Evolutionary conservation across 1,284 basidiomycete species (phyloP).

Genomic region (Boletellus sp.): DNA sequence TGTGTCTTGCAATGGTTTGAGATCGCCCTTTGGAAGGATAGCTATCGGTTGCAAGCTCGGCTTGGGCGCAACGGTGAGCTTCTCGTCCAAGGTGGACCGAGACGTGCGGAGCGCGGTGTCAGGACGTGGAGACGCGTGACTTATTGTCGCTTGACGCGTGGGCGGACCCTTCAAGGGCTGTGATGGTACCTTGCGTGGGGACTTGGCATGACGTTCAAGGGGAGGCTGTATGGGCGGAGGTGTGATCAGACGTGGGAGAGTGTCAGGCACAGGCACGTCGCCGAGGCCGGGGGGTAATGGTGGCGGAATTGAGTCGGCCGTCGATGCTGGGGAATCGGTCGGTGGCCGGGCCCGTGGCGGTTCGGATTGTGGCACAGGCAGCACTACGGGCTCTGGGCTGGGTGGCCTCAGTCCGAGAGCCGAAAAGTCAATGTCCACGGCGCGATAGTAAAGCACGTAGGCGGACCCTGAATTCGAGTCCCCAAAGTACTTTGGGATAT

Average conservation of each 20-base stretch:
- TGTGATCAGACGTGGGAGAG: conserved; percentile 22
- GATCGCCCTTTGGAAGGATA: conserved; percentile 18
- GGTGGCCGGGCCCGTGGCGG: conserved; percentile 10
- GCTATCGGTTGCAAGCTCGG: conserved; percentile 8
- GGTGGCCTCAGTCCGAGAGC: conserved; percentile 58
- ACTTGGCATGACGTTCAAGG: conserved; percentile 17
- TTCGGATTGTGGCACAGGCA: conserved; percentile 16
- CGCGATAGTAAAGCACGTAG: conserved; percentile 98
- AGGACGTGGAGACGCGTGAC: conserved; percentile 11
- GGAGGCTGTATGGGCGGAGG: conserved; percentile 16
- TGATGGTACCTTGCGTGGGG: conserved; percentile 28
- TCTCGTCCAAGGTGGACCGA: conserved; percentile 14
- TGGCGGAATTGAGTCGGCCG: conserved; percentile 20
- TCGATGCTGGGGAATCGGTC: conserved; percentile 27
- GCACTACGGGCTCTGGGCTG: conserved; percentile 23
- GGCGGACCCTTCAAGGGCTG: conserved; percentile 14
- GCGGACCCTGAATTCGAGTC: conserved; percentile 87
- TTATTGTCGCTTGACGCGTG: conserved; percentile 10
- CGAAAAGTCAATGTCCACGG: conserved; percentile 76
- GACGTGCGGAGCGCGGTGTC: conserved; percentile 7
- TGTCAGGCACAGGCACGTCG: conserved; percentile 35
- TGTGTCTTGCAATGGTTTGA: conserved; percentile 5
- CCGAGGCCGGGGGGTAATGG: conserved; percentile 51
- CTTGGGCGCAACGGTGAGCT: conserved; percentile 7
- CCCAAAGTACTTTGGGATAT: conserved; percentile 93